Base-by-base conservation (phyloP, 164 flowering plant genomes). In the Nelumbo lutea region DNA sequence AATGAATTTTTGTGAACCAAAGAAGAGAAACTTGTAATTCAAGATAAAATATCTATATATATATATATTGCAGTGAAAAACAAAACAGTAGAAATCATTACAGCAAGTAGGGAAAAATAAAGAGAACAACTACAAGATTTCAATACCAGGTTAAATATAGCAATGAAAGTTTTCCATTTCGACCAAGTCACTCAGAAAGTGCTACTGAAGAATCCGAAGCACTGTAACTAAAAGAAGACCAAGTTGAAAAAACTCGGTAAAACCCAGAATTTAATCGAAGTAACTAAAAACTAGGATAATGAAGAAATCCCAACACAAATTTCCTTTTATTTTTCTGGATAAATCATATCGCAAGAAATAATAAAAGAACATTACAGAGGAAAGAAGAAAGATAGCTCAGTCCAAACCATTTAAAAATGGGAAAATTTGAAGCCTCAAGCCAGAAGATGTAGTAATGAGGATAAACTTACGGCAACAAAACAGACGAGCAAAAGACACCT, bases 391-490 rank as follows among this genome's bases (percentile, higher is more conserved):
- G 13, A 10, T 51, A 42, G 2, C 47, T 5, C 11, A 48, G 42
- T 15, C 38, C 5, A 45, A 8, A 7, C 3, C 50, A 58, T 57
- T 9, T 15, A 52, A 39, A 6, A 45, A 13, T 53, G 14, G 15
- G 39, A 15, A 56, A 56, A 15, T 11, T 45, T 5, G 44, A 56
- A 15, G 42, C 1, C 39, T 6, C 27, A 27, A 27, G 27, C 27
- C 27, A 27, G 27, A 27, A 27, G 27, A 27, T 27, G 27, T 27
- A 27, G 27, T 27, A 27, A 27, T 27, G 27, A 27, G 27, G 27
- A 53, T 9, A 4, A 57, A 75, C 83, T 71, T 75, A 84, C 84
- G 79, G 77, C 3, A 67, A 67, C 1, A 72, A 68, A 50, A 69
- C 43, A 51, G 74, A 77, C 40, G 81, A 59, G 6, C 79, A 72